Evolutionary conservation across 2,329 filamentous ascomycete genomes (phyloP), one percentile per base, ranked within the genome.

Genomic region (Nemania sp.): DNA sequence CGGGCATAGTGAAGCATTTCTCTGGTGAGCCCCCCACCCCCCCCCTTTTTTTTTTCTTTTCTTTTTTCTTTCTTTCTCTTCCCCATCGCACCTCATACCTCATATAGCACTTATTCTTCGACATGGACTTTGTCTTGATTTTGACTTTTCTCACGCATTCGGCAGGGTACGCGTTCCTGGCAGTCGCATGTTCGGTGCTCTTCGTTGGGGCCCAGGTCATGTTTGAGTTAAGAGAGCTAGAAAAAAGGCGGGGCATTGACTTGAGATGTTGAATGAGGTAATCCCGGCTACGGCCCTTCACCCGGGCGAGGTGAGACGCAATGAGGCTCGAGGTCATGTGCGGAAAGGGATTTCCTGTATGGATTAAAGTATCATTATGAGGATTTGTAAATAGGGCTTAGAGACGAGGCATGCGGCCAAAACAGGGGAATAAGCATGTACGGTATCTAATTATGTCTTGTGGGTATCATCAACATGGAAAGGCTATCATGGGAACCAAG

Each of bases 121-220:
- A 11, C 4, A 39, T n/a, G 15, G 4, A 39, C 3, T 39, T 3
- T 11, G 15, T 39, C 11, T 39, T 4, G 35, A 39, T 39, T 39
- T n/a, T 3, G 11, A 39, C 25, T 7, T 29, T 29, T 3, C 53
- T 57, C 56, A 62, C 5, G 32, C 3, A 21, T 37, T 18, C 1
- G 32, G 46, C 49, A 82, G 94, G 95, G 0, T 72, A 90, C 10
- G 73, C 85, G 1, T 99, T 97, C 74, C 76, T 98, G 46, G 72
- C 87, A 11, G 81, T 81, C 2, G 90, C 92, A 3, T 94, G 87
- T 70, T 77, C 75, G n/a, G 87, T 85, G 45, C 76, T 98, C 9
- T 99, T 97, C 73, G 87, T 93, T 0, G 93, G 90, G 25, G 85
- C 90, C 43, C 94, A 98, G 78, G 80, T 97, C 71, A 99, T 99